Base-by-base conservation (phyloP, 129 eudicot genomes). In the Chrysanthemum lavandulifolium region DNA sequence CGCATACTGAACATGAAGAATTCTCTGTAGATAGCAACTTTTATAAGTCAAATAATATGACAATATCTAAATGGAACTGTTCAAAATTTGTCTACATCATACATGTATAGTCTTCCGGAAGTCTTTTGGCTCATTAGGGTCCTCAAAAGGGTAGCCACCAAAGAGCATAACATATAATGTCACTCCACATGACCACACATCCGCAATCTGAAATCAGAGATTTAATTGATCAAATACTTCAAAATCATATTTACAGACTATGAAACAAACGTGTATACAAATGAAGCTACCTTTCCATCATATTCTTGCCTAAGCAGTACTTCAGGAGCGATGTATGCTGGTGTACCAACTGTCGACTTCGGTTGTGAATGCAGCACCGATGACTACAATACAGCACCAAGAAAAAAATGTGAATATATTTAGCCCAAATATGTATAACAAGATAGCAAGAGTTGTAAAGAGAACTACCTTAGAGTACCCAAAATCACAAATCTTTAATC, bases 131-230 rank as follows among this genome's bases (percentile, higher is more conserved):
- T 92, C 90, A 13, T 82, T 82, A 36, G 98, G 98, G 73, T 92
- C 98, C 78, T 92, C 98, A 67, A 92, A 92, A 50, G 98, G 98
- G 87, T 92, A 92, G 63, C 84, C 86, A 79, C 98, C 98, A 70
- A 92, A 86, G 76, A 92, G 87, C 98, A 92, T 92, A 27, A 92
- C 98, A 56, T 92, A 92, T 74, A 92, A 76, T 13, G 98, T 92
- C 80, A 92, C 98, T n/a, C 98, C 98, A 79, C 98, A 92, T 5
- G 98, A 92, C 98, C 98, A 92, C 74, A 92, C 98, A 85, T 92
- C 98, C 57, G 96, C 98, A 67, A 82, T 92, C 98, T 92, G 88
- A 69, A 81, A 70, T 78, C 36, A 43, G 10, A 74, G 5, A 65
- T 13, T 10, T 1, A 57, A 33, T 66, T 71, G 48, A 62, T 13